phyloP scores from a whole-genome alignment of 306 rosid genomes.

The Citrullus amarus region DNA sequence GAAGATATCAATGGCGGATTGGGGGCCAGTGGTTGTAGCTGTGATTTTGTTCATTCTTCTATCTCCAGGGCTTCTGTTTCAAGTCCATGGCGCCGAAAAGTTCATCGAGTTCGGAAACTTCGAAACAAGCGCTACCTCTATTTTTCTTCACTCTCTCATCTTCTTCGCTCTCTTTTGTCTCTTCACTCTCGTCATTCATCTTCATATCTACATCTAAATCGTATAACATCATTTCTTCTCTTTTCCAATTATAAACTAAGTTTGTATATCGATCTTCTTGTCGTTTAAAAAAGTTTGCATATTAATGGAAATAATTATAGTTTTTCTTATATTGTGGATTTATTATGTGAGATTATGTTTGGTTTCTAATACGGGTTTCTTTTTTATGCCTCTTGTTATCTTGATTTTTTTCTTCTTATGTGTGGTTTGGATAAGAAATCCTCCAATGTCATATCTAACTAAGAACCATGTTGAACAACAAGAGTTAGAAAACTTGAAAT shows the following conservation, averaged over 20 bases:
- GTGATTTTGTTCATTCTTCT: constrained; percentile 56
- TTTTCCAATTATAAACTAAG: background rate
- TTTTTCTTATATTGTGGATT: no score
- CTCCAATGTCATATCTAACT: no score
- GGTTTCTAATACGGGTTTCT: no score
- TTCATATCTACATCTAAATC: constrained; percentile 30
- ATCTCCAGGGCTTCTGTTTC: constrained; percentile 67
- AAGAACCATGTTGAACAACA: no score
- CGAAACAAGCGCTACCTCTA: constrained; percentile 66
- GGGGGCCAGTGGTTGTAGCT: constrained; percentile 66
- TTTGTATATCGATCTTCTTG: background rate
- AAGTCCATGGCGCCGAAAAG: constrained; percentile 49
- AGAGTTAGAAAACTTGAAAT: no score
- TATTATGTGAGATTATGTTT: background rate
- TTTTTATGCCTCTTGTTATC: no score
- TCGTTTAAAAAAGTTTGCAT: background rate
- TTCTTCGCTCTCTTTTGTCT: constrained; percentile 57
- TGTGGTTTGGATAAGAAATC: no score
- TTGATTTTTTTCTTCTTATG: no score
- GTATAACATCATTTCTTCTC: background rate
- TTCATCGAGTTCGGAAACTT: constrained; percentile 65
- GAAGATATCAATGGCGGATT: constrained; percentile 37
- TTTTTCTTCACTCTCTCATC: constrained; percentile 62
- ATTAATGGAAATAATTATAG: background rate
- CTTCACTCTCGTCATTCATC: constrained; percentile 41